Percentiles rank a stretch among this genome's conserved stretches.
phyloP scores from a whole-genome alignment of 2,329 filamentous ascomycete species.

The Penicillium decumbens region DNA sequence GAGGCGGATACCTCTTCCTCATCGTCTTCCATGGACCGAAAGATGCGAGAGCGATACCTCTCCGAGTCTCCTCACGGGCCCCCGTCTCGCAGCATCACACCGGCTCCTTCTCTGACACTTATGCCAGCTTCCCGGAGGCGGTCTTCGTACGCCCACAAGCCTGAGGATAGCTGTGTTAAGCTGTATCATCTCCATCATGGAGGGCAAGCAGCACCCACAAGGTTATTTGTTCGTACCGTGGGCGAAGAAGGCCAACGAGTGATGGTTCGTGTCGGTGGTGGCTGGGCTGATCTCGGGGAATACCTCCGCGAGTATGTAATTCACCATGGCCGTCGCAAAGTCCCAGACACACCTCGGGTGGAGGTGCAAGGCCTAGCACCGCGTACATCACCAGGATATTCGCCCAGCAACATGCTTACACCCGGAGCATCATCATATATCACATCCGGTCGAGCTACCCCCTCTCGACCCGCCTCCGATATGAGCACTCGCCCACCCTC shows the following conservation, averaged over 20 bases:
- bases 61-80: constrained; percentile 33
- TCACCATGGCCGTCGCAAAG: constrained; percentile 75
- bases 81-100: constrained; percentile 50
- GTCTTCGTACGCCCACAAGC: constrained; percentile 31
- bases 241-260: constrained; percentile 86
- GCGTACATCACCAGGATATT: constrained; percentile 28
- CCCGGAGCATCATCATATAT: constrained; percentile 14
- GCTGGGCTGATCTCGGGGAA: constrained; percentile 96
- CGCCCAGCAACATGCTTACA: constrained; percentile 23
- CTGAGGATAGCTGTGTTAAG: constrained; percentile 69
- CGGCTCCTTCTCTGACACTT: constrained; percentile 64
- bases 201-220: constrained; percentile 81
- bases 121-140: constrained; percentile 52
- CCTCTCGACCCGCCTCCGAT: constrained; percentile 37
- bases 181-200: constrained; percentile 86
- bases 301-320: constrained; percentile 90
- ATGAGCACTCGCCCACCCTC: constrained; percentile 37
- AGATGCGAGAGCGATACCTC: constrained; percentile 41
- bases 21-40: constrained; percentile 32
- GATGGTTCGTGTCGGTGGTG: constrained; percentile 95
- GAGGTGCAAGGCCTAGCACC: constrained; percentile 51
- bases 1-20: constrained; percentile 31
- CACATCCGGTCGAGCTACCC: constrained; percentile 31
- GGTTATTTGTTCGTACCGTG: constrained; percentile 87
- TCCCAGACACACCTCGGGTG: constrained; percentile 51